These are phyloP conservation scores for Kregervanrija fluxuum DNA, from an alignment of 805 yeast species.

Conservation along the genomic window DNA sequence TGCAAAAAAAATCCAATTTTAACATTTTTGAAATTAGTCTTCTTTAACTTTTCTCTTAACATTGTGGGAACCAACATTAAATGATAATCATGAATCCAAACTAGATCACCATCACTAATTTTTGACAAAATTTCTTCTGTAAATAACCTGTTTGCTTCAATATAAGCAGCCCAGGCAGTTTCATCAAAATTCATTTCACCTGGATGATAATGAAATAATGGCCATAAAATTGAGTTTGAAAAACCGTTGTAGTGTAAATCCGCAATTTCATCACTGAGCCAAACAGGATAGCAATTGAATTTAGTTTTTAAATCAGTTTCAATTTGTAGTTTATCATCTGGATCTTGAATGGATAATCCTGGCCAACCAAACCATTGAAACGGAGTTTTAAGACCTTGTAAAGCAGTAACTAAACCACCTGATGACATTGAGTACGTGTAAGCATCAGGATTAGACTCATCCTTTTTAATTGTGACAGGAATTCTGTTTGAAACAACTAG, in stretches of 20 bases:
- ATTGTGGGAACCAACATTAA: conserved; percentile 90
- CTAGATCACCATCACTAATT: conserved; percentile 74
- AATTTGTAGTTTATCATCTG: conserved; percentile 57
- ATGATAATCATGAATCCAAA: conserved; percentile 98
- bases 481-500: conserved; percentile 90
- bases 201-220: conserved; percentile 96
- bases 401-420: conserved; percentile 94
- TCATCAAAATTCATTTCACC: conserved; percentile 99
- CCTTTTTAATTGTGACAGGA: conserved; percentile 83
- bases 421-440: conserved; percentile 90
- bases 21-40: conserved; percentile 41
- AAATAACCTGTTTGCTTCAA: conserved; percentile 82
- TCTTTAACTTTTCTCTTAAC: conserved; percentile 57
- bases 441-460: conserved; percentile 38
- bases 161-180: conserved; percentile 95
- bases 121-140: conserved; percentile 65
- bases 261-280: conserved; percentile 80
- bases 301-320: conserved; percentile 62
- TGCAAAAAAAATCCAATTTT: conserved; percentile 90
- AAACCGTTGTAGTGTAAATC: conserved; percentile 97
- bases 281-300: conserved; percentile 88
- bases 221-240: conserved; percentile 93
- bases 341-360: conserved; percentile 75
- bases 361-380: conserved; percentile 99
- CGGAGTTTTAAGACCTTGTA: conserved; percentile 83